These are phyloP conservation scores for Boletus fagicola DNA, from an alignment of 768 basidiomycete species.

Conservation along the genomic window DNA sequence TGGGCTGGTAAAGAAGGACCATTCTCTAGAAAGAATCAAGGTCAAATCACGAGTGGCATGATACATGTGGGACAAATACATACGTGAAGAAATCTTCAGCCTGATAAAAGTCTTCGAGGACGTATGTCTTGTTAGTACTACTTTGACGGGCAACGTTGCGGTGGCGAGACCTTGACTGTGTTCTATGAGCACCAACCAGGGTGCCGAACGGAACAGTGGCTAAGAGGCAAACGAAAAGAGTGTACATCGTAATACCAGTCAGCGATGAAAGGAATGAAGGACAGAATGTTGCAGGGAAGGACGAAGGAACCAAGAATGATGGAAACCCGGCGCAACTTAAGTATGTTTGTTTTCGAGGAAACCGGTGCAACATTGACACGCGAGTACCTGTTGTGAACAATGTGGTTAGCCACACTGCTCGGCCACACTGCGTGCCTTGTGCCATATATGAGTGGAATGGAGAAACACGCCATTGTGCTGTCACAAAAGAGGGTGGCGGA, in stretches of 20 bases:
- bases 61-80: slow-evolving; percentile 12
- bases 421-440: slow-evolving; percentile 14
- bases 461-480: slow-evolving; percentile 10
- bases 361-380: slow-evolving; percentile 1
- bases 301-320: background rate
- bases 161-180: slow-evolving; percentile 30
- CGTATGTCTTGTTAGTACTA: slow-evolving; percentile 32
- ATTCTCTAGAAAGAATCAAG: slow-evolving; percentile 43
- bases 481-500: slow-evolving; percentile 1
- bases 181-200: slow-evolving; percentile 37
- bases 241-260: slow-evolving; percentile 29
- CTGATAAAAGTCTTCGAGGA: slow-evolving; percentile 39
- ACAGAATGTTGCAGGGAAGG: background rate
- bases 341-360: background rate
- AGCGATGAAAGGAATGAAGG: slow-evolving; percentile 11
- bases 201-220: slow-evolving; percentile 34
- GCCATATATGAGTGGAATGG: slow-evolving; percentile 9
- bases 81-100: slow-evolving; percentile 64
- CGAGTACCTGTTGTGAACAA: background rate
- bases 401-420: slow-evolving; percentile 3
- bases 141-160: slow-evolving; percentile 22
- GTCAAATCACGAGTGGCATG: background rate
- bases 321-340: background rate
- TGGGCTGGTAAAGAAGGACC: slow-evolving; percentile 58
- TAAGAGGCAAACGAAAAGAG: slow-evolving; percentile 34